These are phyloP conservation scores for Coemansia sp. DNA, from an alignment of 192 early-diverging fungal species.

Conservation along the genomic window DNA sequence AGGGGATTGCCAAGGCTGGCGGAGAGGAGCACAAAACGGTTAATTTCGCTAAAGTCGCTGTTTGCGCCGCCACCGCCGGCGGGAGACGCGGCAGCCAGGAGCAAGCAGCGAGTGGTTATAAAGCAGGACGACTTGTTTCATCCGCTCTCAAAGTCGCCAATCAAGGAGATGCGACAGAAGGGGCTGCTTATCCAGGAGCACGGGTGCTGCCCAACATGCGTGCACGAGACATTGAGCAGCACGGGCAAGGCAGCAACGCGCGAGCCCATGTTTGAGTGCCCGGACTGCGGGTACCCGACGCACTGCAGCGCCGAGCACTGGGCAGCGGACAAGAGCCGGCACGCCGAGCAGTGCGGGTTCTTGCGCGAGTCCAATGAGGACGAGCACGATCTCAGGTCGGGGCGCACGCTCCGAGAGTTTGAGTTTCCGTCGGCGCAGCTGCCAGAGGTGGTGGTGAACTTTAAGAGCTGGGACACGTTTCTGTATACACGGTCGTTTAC, in stretches of 20 bases:
- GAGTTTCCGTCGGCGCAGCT: constrained; percentile 72
- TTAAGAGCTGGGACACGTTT: constrained; percentile 75
- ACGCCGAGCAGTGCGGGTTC: constrained; percentile 58
- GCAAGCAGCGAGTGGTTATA: constrained; percentile 23
- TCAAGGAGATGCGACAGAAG: constrained; percentile 65
- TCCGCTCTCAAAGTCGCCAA: constrained; percentile 65
- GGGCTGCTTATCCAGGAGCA: constrained; percentile 61
- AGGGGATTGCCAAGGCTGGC: not conserved
- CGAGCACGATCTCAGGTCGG: constrained; percentile 76
- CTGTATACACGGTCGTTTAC: constrained; percentile 78
- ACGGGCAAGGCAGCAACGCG: constrained; percentile 42
- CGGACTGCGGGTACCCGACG: constrained; percentile 76
- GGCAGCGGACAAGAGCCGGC: constrained; percentile 55
- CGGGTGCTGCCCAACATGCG: constrained; percentile 69
- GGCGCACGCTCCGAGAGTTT: constrained; percentile 71
- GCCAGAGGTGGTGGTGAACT: constrained; percentile 71
- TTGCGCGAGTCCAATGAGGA: constrained; percentile 74
- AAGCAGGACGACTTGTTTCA: constrained; percentile 65
- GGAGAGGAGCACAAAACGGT: not conserved
- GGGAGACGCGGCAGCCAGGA: constrained; percentile 1
- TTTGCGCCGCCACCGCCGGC: constrained; percentile 41
- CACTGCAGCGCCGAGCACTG: constrained; percentile 74
- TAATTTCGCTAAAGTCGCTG: constrained; percentile 50
- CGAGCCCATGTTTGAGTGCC: constrained; percentile 65
- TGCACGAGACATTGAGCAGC: constrained; percentile 45